Percentiles rank a stretch among this genome's conserved stretches.
phyloP scores from a whole-genome alignment of 768 basidiomycete species.

The Gymnopilus dilepis region DNA sequence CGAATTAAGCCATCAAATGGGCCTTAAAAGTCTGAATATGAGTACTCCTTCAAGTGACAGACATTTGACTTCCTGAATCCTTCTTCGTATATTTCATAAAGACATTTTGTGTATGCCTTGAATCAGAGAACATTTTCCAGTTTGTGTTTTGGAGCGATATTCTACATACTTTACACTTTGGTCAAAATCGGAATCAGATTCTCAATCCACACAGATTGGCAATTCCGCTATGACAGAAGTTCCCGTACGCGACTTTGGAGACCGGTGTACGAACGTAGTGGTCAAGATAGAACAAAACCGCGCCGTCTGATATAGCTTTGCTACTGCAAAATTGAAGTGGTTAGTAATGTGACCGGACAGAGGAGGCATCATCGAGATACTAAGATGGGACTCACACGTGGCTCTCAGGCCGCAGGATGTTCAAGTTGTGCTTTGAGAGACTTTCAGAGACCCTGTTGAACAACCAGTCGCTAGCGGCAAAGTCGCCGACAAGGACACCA shows the following conservation, averaged over 20 bases:
- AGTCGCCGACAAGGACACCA: constrained; percentile 61
- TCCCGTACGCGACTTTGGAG: constrained; percentile 54
- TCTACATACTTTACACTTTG: no score
- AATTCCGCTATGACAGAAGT: constrained; percentile 40
- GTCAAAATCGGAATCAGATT: no score
- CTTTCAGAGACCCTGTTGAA: constrained; percentile 45
- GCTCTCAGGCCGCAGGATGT: constrained; percentile 55
- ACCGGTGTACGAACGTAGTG: constrained; percentile 54
- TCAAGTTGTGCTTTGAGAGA: constrained; percentile 43
- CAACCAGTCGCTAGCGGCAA: constrained; percentile 63
- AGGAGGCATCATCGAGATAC: constrained; percentile 20
- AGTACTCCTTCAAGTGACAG: no score
- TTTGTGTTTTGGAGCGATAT: no score
- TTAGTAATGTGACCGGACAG: not conserved
- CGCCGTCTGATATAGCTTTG: constrained; percentile 60
- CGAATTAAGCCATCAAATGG: no score
- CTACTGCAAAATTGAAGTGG: constrained; percentile 31
- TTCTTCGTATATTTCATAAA: no score
- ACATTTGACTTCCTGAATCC: no score
- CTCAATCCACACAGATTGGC: no score
- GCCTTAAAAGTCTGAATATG: no score
- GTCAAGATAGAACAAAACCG: constrained; percentile 48
- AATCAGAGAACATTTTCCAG: no score
- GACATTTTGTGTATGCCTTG: no score
- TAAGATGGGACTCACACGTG: constrained; percentile 58